These are phyloP conservation scores for Mucor racemosus DNA, from an alignment of 371 early-diverging fungal species.

Conservation along the genomic window DNA sequence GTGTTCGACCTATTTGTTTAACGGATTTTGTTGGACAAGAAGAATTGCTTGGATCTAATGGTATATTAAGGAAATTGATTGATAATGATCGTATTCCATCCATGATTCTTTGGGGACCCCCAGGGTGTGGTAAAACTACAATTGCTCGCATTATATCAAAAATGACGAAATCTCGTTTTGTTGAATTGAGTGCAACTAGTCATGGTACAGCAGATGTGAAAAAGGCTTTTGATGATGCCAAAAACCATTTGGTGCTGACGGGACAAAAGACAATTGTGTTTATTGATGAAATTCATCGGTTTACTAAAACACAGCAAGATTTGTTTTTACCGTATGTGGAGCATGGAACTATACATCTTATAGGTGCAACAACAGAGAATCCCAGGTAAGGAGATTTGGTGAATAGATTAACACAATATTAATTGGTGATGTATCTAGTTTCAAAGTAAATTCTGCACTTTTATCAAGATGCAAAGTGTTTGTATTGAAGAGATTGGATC, in stretches of 20 bases:
- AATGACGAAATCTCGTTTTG: constrained; percentile 64
- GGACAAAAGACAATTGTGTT: constrained; percentile 78
- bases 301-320: constrained; percentile 90
- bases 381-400: constrained; percentile 59
- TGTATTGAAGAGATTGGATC: constrained; percentile 67
- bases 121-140: constrained; percentile 90
- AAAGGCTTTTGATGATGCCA: constrained; percentile 78
- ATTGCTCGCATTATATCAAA: constrained; percentile 76
- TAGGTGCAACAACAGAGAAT: constrained; percentile 92
- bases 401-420: no score
- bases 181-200: constrained; percentile 76
- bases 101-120: constrained; percentile 70
- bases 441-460: constrained; percentile 82
- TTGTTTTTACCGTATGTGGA: constrained; percentile 83
- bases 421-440: no score
- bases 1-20: constrained; percentile 68
- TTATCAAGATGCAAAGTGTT: constrained; percentile 83
- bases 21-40: constrained; percentile 79
- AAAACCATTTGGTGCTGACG: constrained; percentile 55
- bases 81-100: constrained; percentile 70
- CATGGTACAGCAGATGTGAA: constrained; percentile 69
- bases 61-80: constrained; percentile 67
- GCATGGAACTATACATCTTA: constrained; percentile 75
- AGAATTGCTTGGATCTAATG: constrained; percentile 67
- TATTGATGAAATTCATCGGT: constrained; percentile 90